Evolutionary conservation across 2,329 filamentous ascomycete species (phyloP).

Genomic region (Arthrobotrys pseudoclavata): DNA sequence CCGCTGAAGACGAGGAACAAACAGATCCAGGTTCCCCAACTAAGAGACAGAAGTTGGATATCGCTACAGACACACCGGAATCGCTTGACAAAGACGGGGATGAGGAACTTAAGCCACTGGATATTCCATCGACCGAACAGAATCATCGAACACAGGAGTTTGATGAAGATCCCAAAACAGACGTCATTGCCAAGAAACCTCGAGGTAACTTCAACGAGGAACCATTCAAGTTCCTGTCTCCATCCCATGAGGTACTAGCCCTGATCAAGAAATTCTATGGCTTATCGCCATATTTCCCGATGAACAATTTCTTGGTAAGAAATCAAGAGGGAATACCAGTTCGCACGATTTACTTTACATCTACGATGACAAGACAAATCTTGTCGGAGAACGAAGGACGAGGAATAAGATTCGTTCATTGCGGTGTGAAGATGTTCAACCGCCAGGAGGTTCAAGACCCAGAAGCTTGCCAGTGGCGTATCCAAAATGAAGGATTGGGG

Average conservation of each 20-base stretch:
- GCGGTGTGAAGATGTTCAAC: constrained; percentile 98
- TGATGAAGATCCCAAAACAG: constrained; percentile 62
- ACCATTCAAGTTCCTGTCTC: constrained; percentile 89
- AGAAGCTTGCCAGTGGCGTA: constrained; percentile 91
- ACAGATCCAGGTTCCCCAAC: constrained; percentile 50
- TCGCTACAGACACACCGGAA: constrained; percentile 64
- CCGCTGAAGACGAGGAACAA: constrained; percentile 64
- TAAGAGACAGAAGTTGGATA: constrained; percentile 62
- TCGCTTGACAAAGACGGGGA: constrained; percentile 63
- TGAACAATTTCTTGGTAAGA: constrained; percentile 93
- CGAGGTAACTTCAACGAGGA: constrained; percentile 78
- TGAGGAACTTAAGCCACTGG: constrained; percentile 54
- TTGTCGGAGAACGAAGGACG: constrained; percentile 87
- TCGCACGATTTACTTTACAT: constrained; percentile 98
- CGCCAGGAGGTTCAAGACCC: constrained; percentile 92
- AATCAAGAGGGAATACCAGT: constrained; percentile 89
- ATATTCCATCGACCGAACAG: constrained; percentile 48
- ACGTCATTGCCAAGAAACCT: constrained; percentile 66
- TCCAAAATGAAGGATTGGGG: constrained; percentile 92
- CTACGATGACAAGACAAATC: constrained; percentile 84
- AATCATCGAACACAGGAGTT: constrained; percentile 37
- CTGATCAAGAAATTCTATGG: constrained; percentile 87
- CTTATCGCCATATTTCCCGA: constrained; percentile 84
- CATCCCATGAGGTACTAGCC: constrained; percentile 80
- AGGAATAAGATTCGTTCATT: constrained; percentile 95